A percentile compares a stretch with the other conserved stretches of the same genome.
Evolutionary conservation across 208 protist species (phyloP).

Genomic region (Trichomonas gallinae): DNA sequence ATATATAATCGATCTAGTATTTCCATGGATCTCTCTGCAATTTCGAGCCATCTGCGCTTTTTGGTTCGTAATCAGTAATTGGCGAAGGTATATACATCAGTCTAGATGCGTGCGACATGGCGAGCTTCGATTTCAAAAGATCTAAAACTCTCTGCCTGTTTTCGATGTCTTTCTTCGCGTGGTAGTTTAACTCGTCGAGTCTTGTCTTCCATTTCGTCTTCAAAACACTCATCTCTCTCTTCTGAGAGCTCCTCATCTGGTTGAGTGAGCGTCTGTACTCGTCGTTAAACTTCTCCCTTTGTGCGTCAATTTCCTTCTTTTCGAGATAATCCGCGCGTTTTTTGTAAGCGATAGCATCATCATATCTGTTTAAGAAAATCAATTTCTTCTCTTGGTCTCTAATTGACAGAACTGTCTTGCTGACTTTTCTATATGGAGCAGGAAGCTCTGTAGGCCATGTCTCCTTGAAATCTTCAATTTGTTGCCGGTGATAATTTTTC

Average conservation of each 20-base stretch:
- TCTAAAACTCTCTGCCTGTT: neutral
- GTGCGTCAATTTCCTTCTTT: neutral
- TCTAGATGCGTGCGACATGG: neutral
- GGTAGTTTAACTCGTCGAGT: neutral
- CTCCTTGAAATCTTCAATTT: neutral
- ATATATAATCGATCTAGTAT: no score
- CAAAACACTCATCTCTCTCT: neutral
- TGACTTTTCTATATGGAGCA: neutral
- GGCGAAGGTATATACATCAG: neutral
- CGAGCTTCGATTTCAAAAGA: neutral
- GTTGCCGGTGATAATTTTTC: neutral
- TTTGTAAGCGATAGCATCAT: neutral
- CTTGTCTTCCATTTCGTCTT: neutral
- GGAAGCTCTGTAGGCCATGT: neutral
- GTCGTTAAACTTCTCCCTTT: neutral
- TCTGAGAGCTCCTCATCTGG: neutral
- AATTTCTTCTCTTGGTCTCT: neutral
- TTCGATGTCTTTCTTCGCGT: neutral
- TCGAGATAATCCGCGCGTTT: neutral
- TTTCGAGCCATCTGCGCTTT: neutral
- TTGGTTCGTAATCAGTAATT: neutral
- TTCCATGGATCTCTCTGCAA: neutral
- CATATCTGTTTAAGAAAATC: neutral
- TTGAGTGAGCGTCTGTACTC: neutral
- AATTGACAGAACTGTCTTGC: neutral